Percentiles rank a stretch among this genome's conserved stretches.
phyloP scores from a whole-genome alignment of 306 rosid species.

The Acmispon strigosus region DNA sequence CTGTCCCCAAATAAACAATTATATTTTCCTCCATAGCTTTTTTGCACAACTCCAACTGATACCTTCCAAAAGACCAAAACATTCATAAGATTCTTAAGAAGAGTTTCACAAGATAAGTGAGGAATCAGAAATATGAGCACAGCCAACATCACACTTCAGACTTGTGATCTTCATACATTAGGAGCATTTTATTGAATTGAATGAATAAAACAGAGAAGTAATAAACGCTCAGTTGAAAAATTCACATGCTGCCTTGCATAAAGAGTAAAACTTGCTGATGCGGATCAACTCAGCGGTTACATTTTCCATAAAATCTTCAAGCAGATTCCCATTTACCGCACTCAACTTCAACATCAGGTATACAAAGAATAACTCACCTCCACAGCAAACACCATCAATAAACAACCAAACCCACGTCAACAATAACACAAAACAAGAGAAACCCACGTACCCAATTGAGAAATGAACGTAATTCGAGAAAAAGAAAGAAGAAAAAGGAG shows the following conservation, averaged over 20 bases:
- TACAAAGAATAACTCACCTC: too few relatives aligned
- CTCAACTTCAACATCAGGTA: too few relatives aligned
- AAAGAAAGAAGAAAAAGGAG: neutral
- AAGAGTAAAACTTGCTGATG: neutral
- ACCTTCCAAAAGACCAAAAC: slow-evolving; percentile 41
- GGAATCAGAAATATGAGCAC: neutral
- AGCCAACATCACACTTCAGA: neutral
- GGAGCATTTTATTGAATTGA: neutral
- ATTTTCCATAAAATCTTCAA: neutral
- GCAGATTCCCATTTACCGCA: too few relatives aligned
- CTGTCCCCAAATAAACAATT: slow-evolving; percentile 86
- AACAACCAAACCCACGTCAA: neutral
- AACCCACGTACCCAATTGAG: neutral
- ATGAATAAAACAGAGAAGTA: neutral
- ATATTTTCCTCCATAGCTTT: slow-evolving; percentile 84
- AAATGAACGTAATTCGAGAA: neutral
- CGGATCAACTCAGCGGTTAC: neutral
- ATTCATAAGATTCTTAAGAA: slow-evolving; percentile 13
- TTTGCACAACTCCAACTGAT: slow-evolving; percentile 75
- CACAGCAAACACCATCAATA: neutral
- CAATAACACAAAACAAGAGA: neutral
- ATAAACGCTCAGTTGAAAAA: neutral
- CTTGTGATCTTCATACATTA: neutral
- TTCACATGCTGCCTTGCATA: too few relatives aligned
- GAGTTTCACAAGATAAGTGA: neutral